Evolutionary conservation across 2,329 filamentous ascomycete species (phyloP).

Genomic region (Neodidymelliopsis sp.): DNA sequence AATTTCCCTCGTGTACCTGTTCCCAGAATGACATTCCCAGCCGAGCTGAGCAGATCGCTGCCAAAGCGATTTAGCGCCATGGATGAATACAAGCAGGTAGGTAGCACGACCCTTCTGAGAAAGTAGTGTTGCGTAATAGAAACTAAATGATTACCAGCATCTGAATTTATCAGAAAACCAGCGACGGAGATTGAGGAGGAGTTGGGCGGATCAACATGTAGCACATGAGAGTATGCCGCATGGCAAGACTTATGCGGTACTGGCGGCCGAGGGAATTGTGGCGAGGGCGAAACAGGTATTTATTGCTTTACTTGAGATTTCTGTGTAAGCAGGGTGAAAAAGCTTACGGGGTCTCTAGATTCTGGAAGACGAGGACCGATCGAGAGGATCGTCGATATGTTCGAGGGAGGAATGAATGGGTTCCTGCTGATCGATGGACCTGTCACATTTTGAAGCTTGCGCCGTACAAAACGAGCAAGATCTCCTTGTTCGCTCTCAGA

Average conservation of each 20-base stretch:
- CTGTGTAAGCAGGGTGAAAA: too few relatives aligned
- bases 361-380: slow-evolving; percentile 4
- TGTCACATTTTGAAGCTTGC: too few relatives aligned
- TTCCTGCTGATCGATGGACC: too few relatives aligned
- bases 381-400: slow-evolving; percentile 7
- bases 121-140: too few relatives aligned
- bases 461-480: too few relatives aligned
- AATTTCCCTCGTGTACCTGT: neutral
- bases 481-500: too few relatives aligned
- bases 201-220: slow-evolving; percentile 15
- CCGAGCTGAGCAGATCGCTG: slow-evolving; percentile 3
- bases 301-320: fast-evolving
- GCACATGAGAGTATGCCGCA: slow-evolving; percentile 12
- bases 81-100: slow-evolving; percentile 17
- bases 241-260: slow-evolving; percentile 14
- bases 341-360: too few relatives aligned
- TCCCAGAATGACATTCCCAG: neutral
- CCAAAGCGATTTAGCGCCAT: slow-evolving; percentile 10
- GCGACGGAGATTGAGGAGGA: slow-evolving; percentile 5
- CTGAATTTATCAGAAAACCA: slow-evolving; percentile 8
- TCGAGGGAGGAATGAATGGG: neutral
- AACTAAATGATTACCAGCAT: neutral
- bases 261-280: slow-evolving; percentile 14
- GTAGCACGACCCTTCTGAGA: too few relatives aligned
- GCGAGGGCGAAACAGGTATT: slow-evolving; percentile 8